Base-by-base conservation (phyloP, 2,329 filamentous ascomycete species). In the Pseudogymnoascus sp. region DNA sequence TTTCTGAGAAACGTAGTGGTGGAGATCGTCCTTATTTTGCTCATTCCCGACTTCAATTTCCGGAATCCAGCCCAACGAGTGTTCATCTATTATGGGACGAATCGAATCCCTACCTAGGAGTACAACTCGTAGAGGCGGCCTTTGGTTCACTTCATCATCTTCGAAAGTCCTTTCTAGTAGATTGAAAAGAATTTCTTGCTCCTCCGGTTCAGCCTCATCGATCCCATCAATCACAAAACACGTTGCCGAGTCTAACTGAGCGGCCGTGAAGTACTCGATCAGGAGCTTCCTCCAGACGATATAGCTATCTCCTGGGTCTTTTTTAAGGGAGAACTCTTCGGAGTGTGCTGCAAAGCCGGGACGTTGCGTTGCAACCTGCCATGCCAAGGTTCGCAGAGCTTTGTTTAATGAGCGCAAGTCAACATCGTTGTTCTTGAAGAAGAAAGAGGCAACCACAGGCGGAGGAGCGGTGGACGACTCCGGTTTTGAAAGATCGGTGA, bases 371-470 rank as follows among this genome's bases (percentile, higher is more conserved):
- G 42, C 42, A 7, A 59, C 8, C n/a, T 38, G 55, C 55, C 55
- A 59, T 59, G 55, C 55, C 4, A 59, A 27, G 55, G 55, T 59
- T 9, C 55, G 27, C 8, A 59, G 27, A 36, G 55, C 55, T 13
- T 59, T 59, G 55, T 59, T 59, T 36, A 59, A 38, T 25, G 55
- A 59, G 21, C 55, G 55, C 10, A 59, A 21, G 33, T 59, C 55
- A 36, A 59, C 55, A 59, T 59, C 55, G n/a, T 59, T 59, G 27
- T 59, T 59, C 55, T 59, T 59, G n/a, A 25, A 59, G 4, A 59
- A 59, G 29, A 59, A 59, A 59, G 29, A 59, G 13, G 55, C 55
- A 4, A 59, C 29, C 33, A 59, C 15, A 27, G 55, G 55, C 13
- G 55, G 17, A 15, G 13, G 25, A 8, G 7, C 13, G 13, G 29